A percentile compares a stretch with the other conserved stretches of the same genome.
These are phyloP conservation scores for Backusella luteola DNA, from an alignment of 192 early-diverging fungal species.

Conservation along the genomic window DNA sequence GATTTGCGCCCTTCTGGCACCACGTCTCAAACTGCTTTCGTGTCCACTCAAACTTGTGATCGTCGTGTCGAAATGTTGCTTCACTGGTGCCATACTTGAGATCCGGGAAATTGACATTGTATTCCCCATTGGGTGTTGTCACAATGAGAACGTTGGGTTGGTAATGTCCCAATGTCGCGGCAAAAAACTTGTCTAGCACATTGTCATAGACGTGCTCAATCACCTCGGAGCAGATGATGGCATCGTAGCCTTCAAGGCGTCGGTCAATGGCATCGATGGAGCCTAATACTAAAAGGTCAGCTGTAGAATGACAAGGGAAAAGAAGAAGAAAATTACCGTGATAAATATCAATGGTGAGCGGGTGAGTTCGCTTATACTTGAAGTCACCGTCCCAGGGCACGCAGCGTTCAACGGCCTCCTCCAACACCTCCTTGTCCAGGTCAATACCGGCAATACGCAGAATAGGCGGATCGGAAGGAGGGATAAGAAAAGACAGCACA, in stretches of 20 bases:
- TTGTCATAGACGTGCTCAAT: conserved; percentile 71
- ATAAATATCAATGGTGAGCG: conserved; percentile 62
- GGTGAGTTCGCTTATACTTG: conserved; percentile 55
- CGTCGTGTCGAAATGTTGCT: conserved; percentile 68
- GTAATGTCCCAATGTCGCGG: conserved; percentile 62
- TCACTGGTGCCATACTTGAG: conserved; percentile 70
- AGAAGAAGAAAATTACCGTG: conserved; percentile 49
- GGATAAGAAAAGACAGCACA: conserved; percentile 63
- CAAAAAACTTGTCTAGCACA: conserved; percentile 57
- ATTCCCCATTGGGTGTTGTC: conserved; percentile 88
- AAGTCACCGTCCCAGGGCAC: conserved; percentile 60
- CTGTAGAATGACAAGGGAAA: neutral
- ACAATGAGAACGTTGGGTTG: conserved; percentile 68
- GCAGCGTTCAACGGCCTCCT: conserved; percentile 46
- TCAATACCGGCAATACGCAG: conserved; percentile 72
- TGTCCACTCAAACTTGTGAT: conserved; percentile 98
- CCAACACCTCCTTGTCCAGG: conserved; percentile 46
- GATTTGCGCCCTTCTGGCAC: conserved; percentile 50
- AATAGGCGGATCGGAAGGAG: conserved; percentile 48
- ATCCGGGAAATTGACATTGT: conserved; percentile 82
- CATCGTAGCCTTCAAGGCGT: conserved; percentile 61
- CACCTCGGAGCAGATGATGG: conserved; percentile 80
- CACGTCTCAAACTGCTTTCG: conserved; percentile 77
- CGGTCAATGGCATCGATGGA: conserved; percentile 49
- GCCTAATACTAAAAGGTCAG: conserved; percentile 31